These are phyloP conservation scores for Penicillium argentinense DNA, from an alignment of 495 filamentous ascomycete species.

Conservation along the genomic window DNA sequence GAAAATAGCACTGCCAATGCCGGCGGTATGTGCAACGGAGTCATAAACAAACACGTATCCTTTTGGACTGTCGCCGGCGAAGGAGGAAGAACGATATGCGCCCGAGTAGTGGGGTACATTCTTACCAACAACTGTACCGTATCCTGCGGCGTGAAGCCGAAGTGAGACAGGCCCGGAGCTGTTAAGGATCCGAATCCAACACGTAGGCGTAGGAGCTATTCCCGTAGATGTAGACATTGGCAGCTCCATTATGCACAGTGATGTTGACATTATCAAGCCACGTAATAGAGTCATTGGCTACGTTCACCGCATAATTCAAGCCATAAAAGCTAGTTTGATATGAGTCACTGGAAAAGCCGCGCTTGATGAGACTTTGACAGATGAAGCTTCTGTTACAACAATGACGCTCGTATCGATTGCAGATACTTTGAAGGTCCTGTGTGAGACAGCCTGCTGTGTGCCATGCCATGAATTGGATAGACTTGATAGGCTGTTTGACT, in stretches of 20 bases:
- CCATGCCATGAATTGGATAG: conserved; percentile 4
- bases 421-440: conserved; percentile 7
- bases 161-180: conserved; percentile 13
- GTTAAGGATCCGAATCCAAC: conserved; percentile 5
- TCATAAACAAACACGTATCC: conserved; percentile 15
- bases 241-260: conserved; percentile 10
- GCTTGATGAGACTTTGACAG: conserved; percentile 12
- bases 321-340: conserved; percentile 16
- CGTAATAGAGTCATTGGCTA: conserved; percentile 7
- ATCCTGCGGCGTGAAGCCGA: conserved; percentile 12
- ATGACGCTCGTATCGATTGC: conserved; percentile 15
- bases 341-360: conserved; percentile 10
- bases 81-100: conserved; percentile 9
- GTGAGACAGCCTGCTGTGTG: conserved; percentile 7
- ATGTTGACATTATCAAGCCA: conserved; percentile 3
- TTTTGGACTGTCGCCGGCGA: conserved; percentile 14
- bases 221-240: conserved; percentile 7
- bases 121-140: conserved; percentile 9
- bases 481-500: conserved; percentile 1
- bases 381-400: conserved; percentile 5
- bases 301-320: conserved; percentile 11
- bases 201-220: conserved; percentile 9
- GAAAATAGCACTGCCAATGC: conserved; percentile 15
- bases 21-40: conserved; percentile 12
- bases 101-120: conserved; percentile 12